Conservation (phyloP, 23 red algal genomes). For the Gracilaria domingensis region DNA sequence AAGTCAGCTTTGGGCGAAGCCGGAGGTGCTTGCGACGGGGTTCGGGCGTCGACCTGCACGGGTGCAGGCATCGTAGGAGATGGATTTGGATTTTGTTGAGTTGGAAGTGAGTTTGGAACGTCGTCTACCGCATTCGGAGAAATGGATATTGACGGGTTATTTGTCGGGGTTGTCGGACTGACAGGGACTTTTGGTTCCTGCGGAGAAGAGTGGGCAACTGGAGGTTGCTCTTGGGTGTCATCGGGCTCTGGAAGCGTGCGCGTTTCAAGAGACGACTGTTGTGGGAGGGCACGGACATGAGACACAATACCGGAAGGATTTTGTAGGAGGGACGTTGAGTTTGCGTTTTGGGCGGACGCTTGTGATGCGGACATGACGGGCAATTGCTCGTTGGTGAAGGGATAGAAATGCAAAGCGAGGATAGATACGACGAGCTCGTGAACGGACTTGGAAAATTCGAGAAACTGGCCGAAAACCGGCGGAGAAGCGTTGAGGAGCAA, state of each 20-base stretch:
- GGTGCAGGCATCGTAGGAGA: slow-evolving; percentile 13
- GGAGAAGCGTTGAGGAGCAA: slow-evolving; percentile 25
- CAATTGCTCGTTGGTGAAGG: slow-evolving; percentile 2
- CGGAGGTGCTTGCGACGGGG: slow-evolving; percentile 18
- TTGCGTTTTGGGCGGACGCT: slow-evolving; percentile 24
- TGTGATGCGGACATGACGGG: slow-evolving; percentile 37
- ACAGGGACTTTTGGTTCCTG: slow-evolving; percentile 42
- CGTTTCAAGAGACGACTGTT: slow-evolving; percentile 43
- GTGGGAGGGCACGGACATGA: slow-evolving; percentile 29
- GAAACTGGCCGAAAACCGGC: slow-evolving; percentile 16
- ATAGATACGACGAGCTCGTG: slow-evolving; percentile 6
- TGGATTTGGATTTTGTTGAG: slow-evolving; percentile 16
- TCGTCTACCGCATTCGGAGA: slow-evolving; percentile 37
- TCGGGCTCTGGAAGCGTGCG: slow-evolving; percentile 34
- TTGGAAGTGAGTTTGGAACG: slow-evolving; percentile 2
- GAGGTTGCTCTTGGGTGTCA: not conserved
- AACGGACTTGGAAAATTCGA: slow-evolving; percentile 36
- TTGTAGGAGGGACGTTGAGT: slow-evolving; percentile 32
- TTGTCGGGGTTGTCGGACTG: slow-evolving; percentile 43
- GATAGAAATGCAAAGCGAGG: not conserved
- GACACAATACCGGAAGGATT: slow-evolving; percentile 34
- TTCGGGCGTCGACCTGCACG: slow-evolving; percentile 37
- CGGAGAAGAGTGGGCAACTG: slow-evolving; percentile 15
- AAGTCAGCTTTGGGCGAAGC: slow-evolving; percentile 12
- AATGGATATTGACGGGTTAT: slow-evolving; percentile 35